These are phyloP conservation scores for Saccharomycopsis oosterbeekiorum DNA, from an alignment of 805 yeast genomes.

Conservation along the genomic window DNA sequence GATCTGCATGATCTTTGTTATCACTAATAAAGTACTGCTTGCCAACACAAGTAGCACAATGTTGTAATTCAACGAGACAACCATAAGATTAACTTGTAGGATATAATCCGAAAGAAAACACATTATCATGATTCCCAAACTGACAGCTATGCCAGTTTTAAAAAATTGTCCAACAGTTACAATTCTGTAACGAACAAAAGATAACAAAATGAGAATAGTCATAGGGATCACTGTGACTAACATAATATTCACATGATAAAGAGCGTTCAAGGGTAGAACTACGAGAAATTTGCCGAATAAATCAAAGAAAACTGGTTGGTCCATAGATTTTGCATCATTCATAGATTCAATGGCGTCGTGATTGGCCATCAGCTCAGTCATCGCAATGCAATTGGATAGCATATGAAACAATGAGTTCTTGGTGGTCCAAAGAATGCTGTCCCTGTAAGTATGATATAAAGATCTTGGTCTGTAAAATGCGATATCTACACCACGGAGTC, in stretches of 20 bases:
- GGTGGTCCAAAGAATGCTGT: conserved; percentile 53
- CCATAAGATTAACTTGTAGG: conserved; percentile 34
- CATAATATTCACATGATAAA: conserved; percentile 44
- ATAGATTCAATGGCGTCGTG: conserved; percentile 20
- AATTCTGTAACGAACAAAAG: conserved; percentile 30
- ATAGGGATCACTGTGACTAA: conserved; percentile 49
- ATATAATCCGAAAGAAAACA: conserved; percentile 32
- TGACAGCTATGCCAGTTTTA: conserved; percentile 36
- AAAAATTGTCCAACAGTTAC: background rate
- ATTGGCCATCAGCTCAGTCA: conserved; percentile 37
- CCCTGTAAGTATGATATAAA: conserved; percentile 71
- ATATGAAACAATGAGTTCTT: conserved; percentile 75
- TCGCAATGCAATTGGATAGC: conserved; percentile 61
- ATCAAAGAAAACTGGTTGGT: conserved; percentile 53
- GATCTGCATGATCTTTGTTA: conserved; percentile 35
- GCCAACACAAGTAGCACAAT: conserved; percentile 42
- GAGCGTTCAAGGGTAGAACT: conserved; percentile 37
- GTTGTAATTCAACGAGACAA: conserved; percentile 41
- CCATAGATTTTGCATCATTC: conserved; percentile 23
- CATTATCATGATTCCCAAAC: conserved; percentile 34
- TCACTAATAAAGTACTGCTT: conserved; percentile 39
- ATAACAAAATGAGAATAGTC: conserved; percentile 37
- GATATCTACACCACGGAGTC: conserved; percentile 78
- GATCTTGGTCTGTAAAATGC: conserved; percentile 84
- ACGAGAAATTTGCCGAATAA: conserved; percentile 49